A percentile compares a stretch with the other conserved stretches of the same genome.
Conservation (phyloP, 345 rosid genomes). For the Aegle marmelos region DNA sequence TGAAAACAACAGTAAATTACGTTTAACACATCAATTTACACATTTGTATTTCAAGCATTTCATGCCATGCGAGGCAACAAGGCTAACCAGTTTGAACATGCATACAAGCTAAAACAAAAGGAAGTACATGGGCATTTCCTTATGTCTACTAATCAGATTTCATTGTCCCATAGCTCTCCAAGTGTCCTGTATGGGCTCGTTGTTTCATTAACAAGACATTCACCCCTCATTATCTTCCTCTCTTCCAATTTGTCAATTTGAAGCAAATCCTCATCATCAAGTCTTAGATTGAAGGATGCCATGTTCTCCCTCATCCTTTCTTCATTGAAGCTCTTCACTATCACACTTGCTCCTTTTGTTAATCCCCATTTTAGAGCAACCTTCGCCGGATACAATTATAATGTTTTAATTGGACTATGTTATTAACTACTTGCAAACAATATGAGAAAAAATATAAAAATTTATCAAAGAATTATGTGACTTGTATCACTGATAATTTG, state of each 20-base stretch:
- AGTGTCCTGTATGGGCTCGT: constrained; percentile 76
- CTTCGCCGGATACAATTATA: constrained; percentile 27
- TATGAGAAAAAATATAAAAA: too few species aligned
- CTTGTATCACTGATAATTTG: background rate
- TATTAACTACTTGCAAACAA: background rate
- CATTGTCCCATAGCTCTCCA: constrained; percentile 74
- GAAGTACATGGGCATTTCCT: background rate
- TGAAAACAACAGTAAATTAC: too few species aligned
- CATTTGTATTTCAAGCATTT: background rate
- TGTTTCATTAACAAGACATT: constrained; percentile 57
- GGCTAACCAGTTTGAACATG: too few species aligned
- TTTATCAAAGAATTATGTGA: background rate
- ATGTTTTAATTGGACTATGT: background rate
- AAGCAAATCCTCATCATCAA: constrained; percentile 53
- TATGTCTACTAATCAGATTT: background rate
- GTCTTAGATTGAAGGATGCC: constrained; percentile 41
- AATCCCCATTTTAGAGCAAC: constrained; percentile 87
- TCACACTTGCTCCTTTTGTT: constrained; percentile 74
- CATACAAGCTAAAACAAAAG: background rate
- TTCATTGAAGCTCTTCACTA: constrained; percentile 74
- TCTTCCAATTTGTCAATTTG: constrained; percentile 59
- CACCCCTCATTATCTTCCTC: constrained; percentile 81
- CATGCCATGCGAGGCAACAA: background rate
- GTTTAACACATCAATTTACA: background rate
- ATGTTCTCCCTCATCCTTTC: constrained; percentile 67